Percentiles rank a stretch among this genome's conserved stretches.
These are phyloP conservation scores for Mucor piriformis DNA, from an alignment of 371 early-diverging fungal species.

Conservation along the genomic window DNA sequence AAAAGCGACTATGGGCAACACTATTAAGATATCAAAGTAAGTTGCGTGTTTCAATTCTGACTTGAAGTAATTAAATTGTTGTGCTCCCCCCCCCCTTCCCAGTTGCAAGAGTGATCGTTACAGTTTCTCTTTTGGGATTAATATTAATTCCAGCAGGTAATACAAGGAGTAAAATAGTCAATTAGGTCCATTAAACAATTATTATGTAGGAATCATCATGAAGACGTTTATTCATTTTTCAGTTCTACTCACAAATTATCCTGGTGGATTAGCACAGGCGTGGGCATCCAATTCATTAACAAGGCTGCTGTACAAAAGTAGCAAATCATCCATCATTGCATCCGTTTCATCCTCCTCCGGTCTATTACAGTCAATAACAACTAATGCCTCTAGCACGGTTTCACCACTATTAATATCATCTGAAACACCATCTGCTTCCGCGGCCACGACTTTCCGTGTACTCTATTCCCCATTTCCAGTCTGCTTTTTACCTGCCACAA, in stretches of 20 bases:
- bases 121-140: constrained; percentile 9
- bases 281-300: constrained; percentile 19
- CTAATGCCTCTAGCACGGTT: neutral
- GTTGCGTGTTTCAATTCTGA: too few species aligned
- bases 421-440: neutral
- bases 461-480: constrained; percentile 50
- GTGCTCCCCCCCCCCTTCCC: too few species aligned
- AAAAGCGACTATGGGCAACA: constrained; percentile 26
- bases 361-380: neutral
- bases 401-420: neutral
- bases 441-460: constrained; percentile 15
- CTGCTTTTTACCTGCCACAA: constrained; percentile 17
- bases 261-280: constrained; percentile 19
- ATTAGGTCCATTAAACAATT: constrained; percentile 1
- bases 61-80: too few species aligned
- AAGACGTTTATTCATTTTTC: constrained; percentile 55
- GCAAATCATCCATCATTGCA: constrained; percentile 10
- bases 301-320: constrained; percentile 13
- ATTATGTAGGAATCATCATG: constrained; percentile 59
- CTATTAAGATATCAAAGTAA: constrained; percentile 40
- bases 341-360: constrained; percentile 10
- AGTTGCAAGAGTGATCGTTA: constrained; percentile 18
- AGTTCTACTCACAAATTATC: constrained; percentile 32
- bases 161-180: neutral
- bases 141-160: constrained; percentile 17